Conservation (phyloP, 2,329 filamentous ascomycete genomes). For the Juglanconis sp. region DNA sequence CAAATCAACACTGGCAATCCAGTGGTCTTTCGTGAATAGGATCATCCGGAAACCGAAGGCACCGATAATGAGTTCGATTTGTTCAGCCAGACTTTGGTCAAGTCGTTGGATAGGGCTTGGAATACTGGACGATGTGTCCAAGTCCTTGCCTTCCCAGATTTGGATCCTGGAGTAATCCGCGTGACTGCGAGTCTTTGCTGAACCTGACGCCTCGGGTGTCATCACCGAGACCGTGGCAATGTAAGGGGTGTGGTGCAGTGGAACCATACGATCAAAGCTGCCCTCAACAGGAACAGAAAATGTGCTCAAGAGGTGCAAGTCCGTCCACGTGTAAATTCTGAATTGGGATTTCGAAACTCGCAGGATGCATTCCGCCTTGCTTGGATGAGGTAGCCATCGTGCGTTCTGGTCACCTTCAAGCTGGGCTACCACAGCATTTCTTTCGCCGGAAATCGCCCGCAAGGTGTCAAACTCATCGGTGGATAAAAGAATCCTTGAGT, state of each 20-base stretch:
- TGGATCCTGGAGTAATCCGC: background rate
- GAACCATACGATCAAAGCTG: background rate
- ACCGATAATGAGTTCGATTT: constrained; percentile 71
- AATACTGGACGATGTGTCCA: background rate
- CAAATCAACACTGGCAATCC: constrained; percentile 9
- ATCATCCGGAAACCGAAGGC: constrained; percentile 52
- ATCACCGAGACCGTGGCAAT: background rate
- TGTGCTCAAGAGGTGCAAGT: background rate
- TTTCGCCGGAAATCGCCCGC: background rate
- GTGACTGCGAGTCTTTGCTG: background rate
- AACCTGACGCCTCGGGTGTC: background rate
- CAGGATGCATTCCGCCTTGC: background rate
- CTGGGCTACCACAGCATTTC: background rate
- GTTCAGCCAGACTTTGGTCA: background rate
- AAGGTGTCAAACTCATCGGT: background rate
- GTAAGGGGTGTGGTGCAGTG: background rate
- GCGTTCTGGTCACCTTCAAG: background rate
- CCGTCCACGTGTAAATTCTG: background rate
- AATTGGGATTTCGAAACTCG: background rate
- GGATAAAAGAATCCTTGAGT: background rate
- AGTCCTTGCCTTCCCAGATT: constrained; percentile 8
- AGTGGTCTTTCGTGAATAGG: constrained; percentile 10
- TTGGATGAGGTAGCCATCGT: background rate
- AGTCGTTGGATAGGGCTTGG: background rate
- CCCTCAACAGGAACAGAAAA: background rate